A percentile compares a stretch with the other conserved stretches of the same genome.
Conservation (phyloP, 768 basidiomycete species). For the Psilocybe cubensis region DNA sequence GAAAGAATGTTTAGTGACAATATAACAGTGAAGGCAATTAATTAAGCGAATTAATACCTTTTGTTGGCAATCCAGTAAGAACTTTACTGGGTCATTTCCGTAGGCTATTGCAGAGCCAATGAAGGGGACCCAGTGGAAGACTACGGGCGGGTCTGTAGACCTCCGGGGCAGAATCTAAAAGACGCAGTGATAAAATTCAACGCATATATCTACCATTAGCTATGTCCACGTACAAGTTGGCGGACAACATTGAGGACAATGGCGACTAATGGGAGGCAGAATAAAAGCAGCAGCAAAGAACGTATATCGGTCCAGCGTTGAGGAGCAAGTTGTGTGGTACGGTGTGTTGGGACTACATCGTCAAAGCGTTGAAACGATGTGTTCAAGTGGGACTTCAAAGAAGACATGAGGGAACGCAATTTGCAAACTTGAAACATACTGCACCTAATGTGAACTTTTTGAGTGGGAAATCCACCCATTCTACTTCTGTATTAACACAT, state of each 20-base stretch:
- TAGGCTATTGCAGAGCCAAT: conserved; percentile 89
- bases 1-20: no score
- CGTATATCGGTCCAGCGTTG: no score
- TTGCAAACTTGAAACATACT: no score
- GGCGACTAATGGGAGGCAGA: conserved; percentile 71
- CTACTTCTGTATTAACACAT: no score
- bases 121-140: conserved; percentile 92
- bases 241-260: conserved; percentile 76
- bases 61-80: conserved; percentile 78
- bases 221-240: conserved; percentile 65
- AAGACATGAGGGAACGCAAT: no score
- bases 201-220: not conserved
- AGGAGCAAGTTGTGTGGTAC: no score
- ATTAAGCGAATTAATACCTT: conserved; percentile 51
- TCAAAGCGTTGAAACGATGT: no score
- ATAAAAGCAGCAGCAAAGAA: conserved; percentile 54
- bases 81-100: conserved; percentile 91
- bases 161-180: conserved; percentile 69
- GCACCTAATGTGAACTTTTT: no score
- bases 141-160: conserved; percentile 79
- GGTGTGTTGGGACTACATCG: no score
- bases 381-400: no score
- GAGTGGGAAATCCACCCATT: no score
- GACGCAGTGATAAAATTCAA: not conserved
- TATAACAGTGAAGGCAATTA: not conserved